Percentiles rank a stretch among this genome's conserved stretches.
Evolutionary conservation across 345 rosid species (phyloP).

Genomic region (Streptanthus diversifolius): DNA sequence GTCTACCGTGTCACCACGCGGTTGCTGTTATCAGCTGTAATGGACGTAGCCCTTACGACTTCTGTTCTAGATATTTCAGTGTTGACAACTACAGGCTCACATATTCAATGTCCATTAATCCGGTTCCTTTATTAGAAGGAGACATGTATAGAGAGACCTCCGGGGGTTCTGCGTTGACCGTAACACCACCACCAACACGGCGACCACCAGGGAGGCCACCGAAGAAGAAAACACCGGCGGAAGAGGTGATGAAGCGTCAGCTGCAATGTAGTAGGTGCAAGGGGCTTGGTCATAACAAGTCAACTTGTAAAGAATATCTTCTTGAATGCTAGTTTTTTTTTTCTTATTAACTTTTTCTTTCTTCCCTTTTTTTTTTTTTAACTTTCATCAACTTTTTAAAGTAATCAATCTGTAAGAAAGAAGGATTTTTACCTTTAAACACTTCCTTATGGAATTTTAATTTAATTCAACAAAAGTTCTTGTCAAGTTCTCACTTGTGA

Average conservation of each 20-base stretch:
- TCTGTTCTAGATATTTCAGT: conserved; percentile 70
- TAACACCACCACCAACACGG: conserved; percentile 81
- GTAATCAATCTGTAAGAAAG: conserved; percentile 28
- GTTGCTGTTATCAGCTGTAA: conserved; percentile 58
- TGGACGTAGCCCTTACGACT: conserved; percentile 60
- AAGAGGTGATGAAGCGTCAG: conserved; percentile 73
- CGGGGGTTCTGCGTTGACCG: conserved; percentile 52
- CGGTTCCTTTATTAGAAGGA: conserved; percentile 54
- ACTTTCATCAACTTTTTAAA: neutral
- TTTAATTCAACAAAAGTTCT: neutral
- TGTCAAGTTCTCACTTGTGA: neutral
- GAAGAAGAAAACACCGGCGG: conserved; percentile 54
- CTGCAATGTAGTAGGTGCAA: conserved; percentile 97
- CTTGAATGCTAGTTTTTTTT: conserved; percentile 37
- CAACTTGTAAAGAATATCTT: conserved; percentile 79
- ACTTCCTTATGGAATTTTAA: neutral
- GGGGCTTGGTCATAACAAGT: conserved; percentile 95
- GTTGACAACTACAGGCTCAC: conserved; percentile 66
- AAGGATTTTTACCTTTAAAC: neutral
- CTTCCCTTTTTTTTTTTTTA: neutral
- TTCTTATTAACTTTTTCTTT: neutral
- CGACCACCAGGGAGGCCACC: conserved; percentile 88
- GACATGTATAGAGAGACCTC: conserved; percentile 44
- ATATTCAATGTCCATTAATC: conserved; percentile 62
- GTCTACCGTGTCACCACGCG: conserved; percentile 80